A percentile compares a stretch with the other conserved stretches of the same genome.
These are phyloP conservation scores for Vitis rotundifolia DNA, from an alignment of 164 flowering plant species.

Conservation along the genomic window DNA sequence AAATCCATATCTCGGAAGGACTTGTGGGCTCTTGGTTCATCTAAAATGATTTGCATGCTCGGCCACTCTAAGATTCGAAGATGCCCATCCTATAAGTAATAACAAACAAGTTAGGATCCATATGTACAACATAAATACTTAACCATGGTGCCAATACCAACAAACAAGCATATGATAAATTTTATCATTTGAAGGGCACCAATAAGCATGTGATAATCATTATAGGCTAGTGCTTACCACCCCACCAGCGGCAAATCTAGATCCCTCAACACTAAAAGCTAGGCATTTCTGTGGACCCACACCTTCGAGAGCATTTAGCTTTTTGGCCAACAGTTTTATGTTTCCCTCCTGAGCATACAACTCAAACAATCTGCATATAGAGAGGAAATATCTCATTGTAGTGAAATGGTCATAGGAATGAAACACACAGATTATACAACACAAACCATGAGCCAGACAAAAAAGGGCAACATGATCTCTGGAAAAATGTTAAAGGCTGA, in stretches of 20 bases:
- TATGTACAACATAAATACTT: not conserved
- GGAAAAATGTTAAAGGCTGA: too few relatives aligned
- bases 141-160: not conserved
- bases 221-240: slow-evolving; percentile 48
- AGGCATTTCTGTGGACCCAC: slow-evolving; percentile 83
- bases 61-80: slow-evolving; percentile 95
- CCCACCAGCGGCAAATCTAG: slow-evolving; percentile 86
- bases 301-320: slow-evolving; percentile 52
- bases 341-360: slow-evolving; percentile 44
- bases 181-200: too few relatives aligned
- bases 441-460: not conserved
- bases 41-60: slow-evolving; percentile 61
- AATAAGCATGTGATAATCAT: not conserved
- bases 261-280: slow-evolving; percentile 89
- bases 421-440: not conserved
- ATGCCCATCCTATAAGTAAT: slow-evolving; percentile 74
- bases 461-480: not conserved
- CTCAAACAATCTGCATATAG: slow-evolving; percentile 63
- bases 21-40: slow-evolving; percentile 86
- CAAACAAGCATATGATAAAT: too few relatives aligned
- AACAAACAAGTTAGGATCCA: slow-evolving; percentile 3
- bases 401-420: not conserved
- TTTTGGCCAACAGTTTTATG: slow-evolving; percentile 55
- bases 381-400: not conserved
- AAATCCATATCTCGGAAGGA: slow-evolving; percentile 87